Evolutionary conservation across 129 eudicot species (phyloP), one percentile per base, ranked within the genome.

Genomic region (Calendula officinalis): DNA sequence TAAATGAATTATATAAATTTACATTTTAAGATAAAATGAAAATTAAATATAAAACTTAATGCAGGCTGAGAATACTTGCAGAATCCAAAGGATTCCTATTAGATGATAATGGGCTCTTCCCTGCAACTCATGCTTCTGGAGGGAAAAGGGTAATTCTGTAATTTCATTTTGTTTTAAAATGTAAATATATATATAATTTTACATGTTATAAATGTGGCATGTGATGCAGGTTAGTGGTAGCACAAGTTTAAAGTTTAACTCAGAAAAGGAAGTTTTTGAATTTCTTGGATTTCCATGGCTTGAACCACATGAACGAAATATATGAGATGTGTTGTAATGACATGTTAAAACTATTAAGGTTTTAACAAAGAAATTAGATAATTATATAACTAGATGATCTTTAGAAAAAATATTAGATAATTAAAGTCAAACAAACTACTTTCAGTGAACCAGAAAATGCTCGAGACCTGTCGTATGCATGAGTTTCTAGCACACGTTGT

Each of bases 51-150:
- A 52, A 53, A 51, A 42, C 42, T 44, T 56, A 35, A 60, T 81
- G 70, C 83, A 92, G 99, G 74, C 70, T 92, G 73, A 83, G 99
- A 75, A 56, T 88, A 79, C 70, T 88, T 60, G 99, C 99, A 70
- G 95, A 88, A 71, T 77, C 83, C 37, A 88, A 85, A 76, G 99
- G 99, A 35, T 92, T 85, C 78, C 80, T 86, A 15, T 87, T 92
- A 36, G 99, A 92, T 55, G 99, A 92, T 64, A 92, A 84, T 16
- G 99, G 99, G 39, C 72, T 88, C 44, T 92, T 85, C 75, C 99
- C 96, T 35, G 89, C 96, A 55, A 79, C 91, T 39, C 82, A 81
- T 8, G 70, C 87, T 55, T 88, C 98, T 30, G 78, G 91, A 37
- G 81, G 89, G 53, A 85, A 79, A 75, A 72, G 95, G 88, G 98